Evolutionary conservation across 495 filamentous ascomycete species (phyloP).

Genomic region (Penicillium diatomitis): DNA sequence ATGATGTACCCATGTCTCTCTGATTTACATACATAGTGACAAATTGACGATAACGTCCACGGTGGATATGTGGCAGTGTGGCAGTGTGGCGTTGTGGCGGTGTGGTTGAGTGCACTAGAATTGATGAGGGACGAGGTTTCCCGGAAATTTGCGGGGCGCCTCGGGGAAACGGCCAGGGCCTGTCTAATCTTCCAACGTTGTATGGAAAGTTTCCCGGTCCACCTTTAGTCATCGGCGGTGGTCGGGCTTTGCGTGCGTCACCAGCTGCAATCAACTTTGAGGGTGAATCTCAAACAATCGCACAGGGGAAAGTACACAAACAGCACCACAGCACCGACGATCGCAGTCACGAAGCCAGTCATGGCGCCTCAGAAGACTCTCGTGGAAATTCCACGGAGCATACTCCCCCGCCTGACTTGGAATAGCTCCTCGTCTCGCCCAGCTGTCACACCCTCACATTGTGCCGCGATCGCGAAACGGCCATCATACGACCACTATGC

Average conservation of each 20-base stretch:
- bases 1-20: too few relatives aligned
- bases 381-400: constrained; percentile 29
- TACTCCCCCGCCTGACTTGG: constrained; percentile 39
- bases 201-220: constrained; percentile 3
- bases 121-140: not conserved
- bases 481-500: constrained; percentile 13
- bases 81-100: too few relatives aligned
- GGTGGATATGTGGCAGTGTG: too few relatives aligned
- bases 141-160: constrained; percentile 8
- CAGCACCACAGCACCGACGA: too few relatives aligned
- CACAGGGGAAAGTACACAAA: too few relatives aligned
- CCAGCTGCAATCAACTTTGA: not conserved
- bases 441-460: constrained; percentile 21
- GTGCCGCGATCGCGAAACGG: constrained; percentile 18
- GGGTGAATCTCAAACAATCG: too few relatives aligned
- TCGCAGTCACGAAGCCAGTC: not conserved
- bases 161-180: constrained; percentile 2
- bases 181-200: constrained; percentile 8
- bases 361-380: constrained; percentile 34
- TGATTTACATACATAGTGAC: too few relatives aligned
- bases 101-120: too few relatives aligned
- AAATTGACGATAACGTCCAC: too few relatives aligned
- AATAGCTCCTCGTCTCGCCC: constrained; percentile 33
- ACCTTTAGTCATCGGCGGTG: constrained; percentile 15
- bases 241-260: constrained; percentile 8